A percentile compares a stretch with the other conserved stretches of the same genome.
Conservation (phyloP, 768 basidiomycete species). For the Macrolepiota fuliginosa region DNA sequence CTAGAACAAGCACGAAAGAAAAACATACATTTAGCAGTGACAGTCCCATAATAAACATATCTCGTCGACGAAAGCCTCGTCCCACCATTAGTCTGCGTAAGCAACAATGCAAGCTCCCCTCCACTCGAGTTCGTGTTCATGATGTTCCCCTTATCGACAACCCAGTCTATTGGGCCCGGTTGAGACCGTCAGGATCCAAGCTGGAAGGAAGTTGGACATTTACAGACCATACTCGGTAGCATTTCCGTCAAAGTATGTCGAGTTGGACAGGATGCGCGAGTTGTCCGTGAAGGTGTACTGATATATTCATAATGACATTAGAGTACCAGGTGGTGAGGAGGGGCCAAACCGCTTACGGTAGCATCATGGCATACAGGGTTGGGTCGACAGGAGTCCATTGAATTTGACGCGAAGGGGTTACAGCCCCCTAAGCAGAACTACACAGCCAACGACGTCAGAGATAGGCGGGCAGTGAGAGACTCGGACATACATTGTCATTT, state of each 20-base stretch:
- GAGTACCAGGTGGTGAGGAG: background rate
- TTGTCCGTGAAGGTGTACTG: slow-evolving; percentile 66
- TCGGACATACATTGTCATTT: slow-evolving; percentile 34
- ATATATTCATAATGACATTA: background rate
- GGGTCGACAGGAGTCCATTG: slow-evolving; percentile 65
- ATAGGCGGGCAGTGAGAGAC: background rate
- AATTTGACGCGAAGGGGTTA: slow-evolving; percentile 69
- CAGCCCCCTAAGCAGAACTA: slow-evolving; percentile 88
- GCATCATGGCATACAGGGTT: slow-evolving; percentile 68
- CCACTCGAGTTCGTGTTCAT: slow-evolving; percentile 60
- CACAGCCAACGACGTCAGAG: background rate
- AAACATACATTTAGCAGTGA: slow-evolving; percentile 58
- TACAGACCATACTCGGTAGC: slow-evolving; percentile 59
- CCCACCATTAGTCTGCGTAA: slow-evolving; percentile 72
- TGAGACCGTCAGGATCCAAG: background rate
- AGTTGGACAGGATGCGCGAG: slow-evolving; percentile 64
- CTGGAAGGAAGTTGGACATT: background rate
- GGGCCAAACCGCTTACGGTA: slow-evolving; percentile 37
- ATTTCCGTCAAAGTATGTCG: slow-evolving; percentile 71
- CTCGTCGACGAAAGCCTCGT: slow-evolving; percentile 77
- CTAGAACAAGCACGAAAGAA: background rate
- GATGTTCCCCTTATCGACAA: slow-evolving; percentile 64
- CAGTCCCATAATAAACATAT: slow-evolving; percentile 78
- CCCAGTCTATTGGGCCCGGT: slow-evolving; percentile 51
- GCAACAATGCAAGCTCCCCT: slow-evolving; percentile 64